Percentiles rank a stretch among this genome's conserved stretches.
phyloP scores from a whole-genome alignment of 495 filamentous ascomycete species.

The Hypoxylon fragiforme region DNA sequence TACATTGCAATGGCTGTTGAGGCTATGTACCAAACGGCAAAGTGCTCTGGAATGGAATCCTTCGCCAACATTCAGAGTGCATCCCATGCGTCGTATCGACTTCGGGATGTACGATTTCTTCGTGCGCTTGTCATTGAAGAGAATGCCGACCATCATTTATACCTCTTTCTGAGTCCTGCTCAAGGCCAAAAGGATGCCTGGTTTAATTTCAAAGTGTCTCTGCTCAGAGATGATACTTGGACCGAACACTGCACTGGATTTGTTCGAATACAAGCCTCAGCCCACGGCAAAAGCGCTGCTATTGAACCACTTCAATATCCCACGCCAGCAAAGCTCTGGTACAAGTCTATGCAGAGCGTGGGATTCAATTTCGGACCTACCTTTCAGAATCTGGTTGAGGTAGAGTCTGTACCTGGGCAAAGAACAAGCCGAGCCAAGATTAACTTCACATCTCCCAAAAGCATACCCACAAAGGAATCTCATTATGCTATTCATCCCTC shows the following conservation, averaged over 20 bases:
- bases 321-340: slow-evolving; percentile 28
- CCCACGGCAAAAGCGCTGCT: not conserved
- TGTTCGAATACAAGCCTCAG: not conserved
- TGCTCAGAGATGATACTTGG: not conserved
- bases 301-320: slow-evolving; percentile 7
- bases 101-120: not conserved
- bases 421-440: slow-evolving; percentile 3
- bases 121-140: not conserved
- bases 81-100: too few species aligned
- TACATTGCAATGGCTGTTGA: slow-evolving; percentile 48
- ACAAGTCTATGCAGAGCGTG: slow-evolving; percentile 35
- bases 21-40: slow-evolving; percentile 36
- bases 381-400: slow-evolving; percentile 29
- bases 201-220: not conserved
- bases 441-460: slow-evolving; percentile 9
- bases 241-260: not conserved
- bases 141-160: not conserved
- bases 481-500: slow-evolving; percentile 48
- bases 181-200: not conserved
- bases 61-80: too few species aligned
- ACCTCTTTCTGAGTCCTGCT: not conserved
- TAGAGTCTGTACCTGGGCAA: slow-evolving; percentile 35
- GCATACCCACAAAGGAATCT: slow-evolving; percentile 37
- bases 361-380: slow-evolving; percentile 37
- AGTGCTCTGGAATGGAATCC: too few species aligned